Conservation (phyloP, 176 grass and related monocot species). For the Lolium multiflorum region DNA sequence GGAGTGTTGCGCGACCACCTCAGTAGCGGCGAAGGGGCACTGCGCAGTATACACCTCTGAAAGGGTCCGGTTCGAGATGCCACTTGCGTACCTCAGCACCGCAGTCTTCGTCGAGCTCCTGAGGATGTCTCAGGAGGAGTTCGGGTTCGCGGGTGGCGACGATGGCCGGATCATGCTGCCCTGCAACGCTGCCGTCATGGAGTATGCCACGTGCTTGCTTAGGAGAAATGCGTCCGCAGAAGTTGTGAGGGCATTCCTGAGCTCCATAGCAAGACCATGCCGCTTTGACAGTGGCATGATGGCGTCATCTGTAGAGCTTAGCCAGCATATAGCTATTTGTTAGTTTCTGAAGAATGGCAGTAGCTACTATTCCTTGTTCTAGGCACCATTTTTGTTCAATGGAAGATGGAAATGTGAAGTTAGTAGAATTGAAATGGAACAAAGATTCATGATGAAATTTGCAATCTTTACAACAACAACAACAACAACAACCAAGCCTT, state of each 20-base stretch:
- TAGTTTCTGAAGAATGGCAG: constrained; percentile 5
- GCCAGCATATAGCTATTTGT: constrained; percentile 27
- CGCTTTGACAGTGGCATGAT: background rate
- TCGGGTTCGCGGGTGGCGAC: constrained; percentile 30
- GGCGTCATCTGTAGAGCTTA: background rate
- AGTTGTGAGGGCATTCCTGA: constrained; percentile 39
- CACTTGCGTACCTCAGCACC: constrained; percentile 23
- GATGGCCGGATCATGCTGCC: constrained; percentile 50
- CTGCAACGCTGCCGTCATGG: constrained; percentile 42
- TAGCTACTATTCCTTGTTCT: background rate
- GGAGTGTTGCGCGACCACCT: background rate
- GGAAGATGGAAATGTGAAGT: constrained; percentile 5
- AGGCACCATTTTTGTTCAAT: background rate
- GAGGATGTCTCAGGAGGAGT: constrained; percentile 56
- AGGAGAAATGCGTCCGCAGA: constrained; percentile 44
- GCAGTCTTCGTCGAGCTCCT: constrained; percentile 42
- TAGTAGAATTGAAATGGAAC: background rate
- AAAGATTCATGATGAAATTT: background rate
- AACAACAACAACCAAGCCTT: too few relatives aligned
- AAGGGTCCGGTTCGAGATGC: constrained; percentile 22
- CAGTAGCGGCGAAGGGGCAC: constrained; percentile 22
- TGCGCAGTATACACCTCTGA: constrained; percentile 36
- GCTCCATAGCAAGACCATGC: constrained; percentile 46
- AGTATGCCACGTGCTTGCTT: constrained; percentile 55
- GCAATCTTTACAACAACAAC: too few relatives aligned